Conservation (phyloP, 495 filamentous ascomycete species). For the Aspergillus haitiensis region DNA sequence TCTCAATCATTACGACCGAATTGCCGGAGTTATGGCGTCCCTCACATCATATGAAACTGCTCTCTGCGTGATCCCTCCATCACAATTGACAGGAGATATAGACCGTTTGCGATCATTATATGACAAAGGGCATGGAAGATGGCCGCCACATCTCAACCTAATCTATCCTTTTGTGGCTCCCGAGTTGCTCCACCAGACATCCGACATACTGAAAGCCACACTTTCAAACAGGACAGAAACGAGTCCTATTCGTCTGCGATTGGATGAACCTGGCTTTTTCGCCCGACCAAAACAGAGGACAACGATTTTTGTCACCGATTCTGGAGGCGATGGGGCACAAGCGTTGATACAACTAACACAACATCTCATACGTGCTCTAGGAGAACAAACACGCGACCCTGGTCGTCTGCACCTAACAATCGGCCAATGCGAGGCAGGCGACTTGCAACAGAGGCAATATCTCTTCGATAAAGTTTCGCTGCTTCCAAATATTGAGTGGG, state of each 20-base stretch:
- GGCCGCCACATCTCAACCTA: conserved; percentile 6
- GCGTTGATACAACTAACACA: not conserved
- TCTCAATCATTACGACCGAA: no score
- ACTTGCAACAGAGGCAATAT: not conserved
- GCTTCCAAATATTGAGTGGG: conserved; percentile 2
- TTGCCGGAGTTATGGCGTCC: no score
- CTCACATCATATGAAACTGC: conserved; percentile 2
- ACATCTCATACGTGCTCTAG: not conserved
- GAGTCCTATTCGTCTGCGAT: not conserved
- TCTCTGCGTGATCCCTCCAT: conserved; percentile 1
- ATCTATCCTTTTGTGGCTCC: conserved; percentile 9
- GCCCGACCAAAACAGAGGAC: not conserved
- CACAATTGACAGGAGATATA: not conserved
- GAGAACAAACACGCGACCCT: not conserved
- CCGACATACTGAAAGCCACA: not conserved
- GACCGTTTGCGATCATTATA: not conserved
- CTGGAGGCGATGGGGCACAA: not conserved
- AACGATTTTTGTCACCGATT: not conserved
- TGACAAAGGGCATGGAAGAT: conserved; percentile 10
- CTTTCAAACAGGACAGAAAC: not conserved
- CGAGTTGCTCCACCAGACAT: not conserved
- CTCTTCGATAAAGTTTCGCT: conserved; percentile 2
- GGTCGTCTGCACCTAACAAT: not conserved
- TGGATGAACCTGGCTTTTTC: conserved; percentile 5
- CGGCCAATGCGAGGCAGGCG: conserved; percentile 1